Evolutionary conservation across 192 early-diverging fungal species (phyloP).

Genomic region (Coemansia sp.): DNA sequence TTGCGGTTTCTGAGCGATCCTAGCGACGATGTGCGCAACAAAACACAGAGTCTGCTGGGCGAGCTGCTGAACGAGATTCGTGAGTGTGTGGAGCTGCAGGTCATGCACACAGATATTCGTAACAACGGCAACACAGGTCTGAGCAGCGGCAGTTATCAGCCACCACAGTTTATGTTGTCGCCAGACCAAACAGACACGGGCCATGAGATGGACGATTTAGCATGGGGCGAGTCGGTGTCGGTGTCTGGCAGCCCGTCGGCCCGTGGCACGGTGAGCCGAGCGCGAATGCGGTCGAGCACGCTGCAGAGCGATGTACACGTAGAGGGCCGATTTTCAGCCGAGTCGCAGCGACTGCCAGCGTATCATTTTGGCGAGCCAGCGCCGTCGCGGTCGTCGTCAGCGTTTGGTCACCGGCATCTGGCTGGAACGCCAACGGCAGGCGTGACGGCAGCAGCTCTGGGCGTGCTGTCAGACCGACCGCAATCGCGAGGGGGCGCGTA

Average conservation of each 20-base stretch:
- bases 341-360: constrained; percentile 10
- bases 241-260: background rate
- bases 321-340: constrained; percentile 31
- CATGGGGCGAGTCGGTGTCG: background rate
- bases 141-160: background rate
- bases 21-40: constrained; percentile 82
- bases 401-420: constrained; percentile 13
- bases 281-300: constrained; percentile 31
- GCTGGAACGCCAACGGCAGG: background rate
- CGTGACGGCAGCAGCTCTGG: constrained; percentile 5
- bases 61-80: constrained; percentile 91
- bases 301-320: constrained; percentile 37
- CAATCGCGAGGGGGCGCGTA: constrained; percentile 1
- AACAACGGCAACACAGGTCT: background rate
- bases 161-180: background rate
- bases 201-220: constrained; percentile 8
- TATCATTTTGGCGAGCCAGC: background rate
- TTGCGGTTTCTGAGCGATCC: constrained; percentile 87
- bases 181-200: background rate
- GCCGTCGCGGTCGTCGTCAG: constrained; percentile 26
- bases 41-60: constrained; percentile 76
- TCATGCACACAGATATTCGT: background rate
- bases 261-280: constrained; percentile 2
- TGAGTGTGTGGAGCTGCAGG: constrained; percentile 51
- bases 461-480: constrained; percentile 8